These are phyloP conservation scores for Avena atlantica DNA, from an alignment of 176 grass and related monocot genomes.

Conservation along the genomic window DNA sequence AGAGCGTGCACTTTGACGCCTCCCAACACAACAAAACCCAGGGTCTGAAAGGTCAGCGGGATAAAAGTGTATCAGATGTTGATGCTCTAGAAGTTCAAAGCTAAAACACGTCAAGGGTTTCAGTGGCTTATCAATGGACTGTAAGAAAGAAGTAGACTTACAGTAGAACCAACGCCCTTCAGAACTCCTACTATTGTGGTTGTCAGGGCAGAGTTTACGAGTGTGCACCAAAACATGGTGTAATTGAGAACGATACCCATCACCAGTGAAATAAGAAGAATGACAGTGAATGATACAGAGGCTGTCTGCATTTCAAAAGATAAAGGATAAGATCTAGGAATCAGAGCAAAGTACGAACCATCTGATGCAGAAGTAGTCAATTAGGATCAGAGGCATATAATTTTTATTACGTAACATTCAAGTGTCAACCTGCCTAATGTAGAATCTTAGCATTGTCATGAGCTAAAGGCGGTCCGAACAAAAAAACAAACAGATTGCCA, in stretches of 20 bases:
- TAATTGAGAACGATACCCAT: constrained; percentile 92
- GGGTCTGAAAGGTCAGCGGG: constrained; percentile 56
- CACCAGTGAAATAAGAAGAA: constrained; percentile 75
- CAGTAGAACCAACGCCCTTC: constrained; percentile 90
- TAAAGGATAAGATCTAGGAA: not conserved
- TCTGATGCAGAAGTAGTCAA: not conserved
- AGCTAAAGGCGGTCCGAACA: not conserved
- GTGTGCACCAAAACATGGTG: constrained; percentile 98
- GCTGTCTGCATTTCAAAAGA: constrained; percentile 54
- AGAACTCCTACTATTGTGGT: constrained; percentile 98
- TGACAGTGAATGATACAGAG: constrained; percentile 63
- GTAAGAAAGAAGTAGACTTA: constrained; percentile 37
- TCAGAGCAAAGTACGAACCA: not conserved
- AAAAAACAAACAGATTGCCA: not conserved
- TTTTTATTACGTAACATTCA: not conserved
- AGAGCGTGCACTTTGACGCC: constrained; percentile 81
- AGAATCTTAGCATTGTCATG: not conserved
- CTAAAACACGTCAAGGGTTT: not conserved
- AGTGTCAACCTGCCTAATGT: not conserved
- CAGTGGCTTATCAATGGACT: not conserved
- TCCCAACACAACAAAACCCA: constrained; percentile 93
- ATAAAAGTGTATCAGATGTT: not conserved
- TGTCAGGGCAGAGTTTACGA: constrained; percentile 94
- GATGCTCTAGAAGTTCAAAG: not conserved
- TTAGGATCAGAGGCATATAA: not conserved